Evolutionary conservation across 192 early-diverging fungal genomes (phyloP), one percentile per base, ranked within the genome.

Genomic region (Umbelopsis isabellina): DNA sequence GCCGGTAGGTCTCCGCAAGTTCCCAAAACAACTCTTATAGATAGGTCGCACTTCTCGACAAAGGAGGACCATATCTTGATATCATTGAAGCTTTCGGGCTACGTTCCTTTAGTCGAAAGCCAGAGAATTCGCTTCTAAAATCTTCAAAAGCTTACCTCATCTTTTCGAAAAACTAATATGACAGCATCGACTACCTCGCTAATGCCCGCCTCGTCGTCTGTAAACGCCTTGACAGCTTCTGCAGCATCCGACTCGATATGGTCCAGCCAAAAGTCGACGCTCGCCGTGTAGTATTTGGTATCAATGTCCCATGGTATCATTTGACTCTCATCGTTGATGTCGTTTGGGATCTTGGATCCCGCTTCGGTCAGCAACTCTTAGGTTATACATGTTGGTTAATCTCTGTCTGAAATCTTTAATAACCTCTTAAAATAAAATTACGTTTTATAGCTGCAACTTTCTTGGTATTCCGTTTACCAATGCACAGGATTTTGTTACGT

Each of bases 241-340:
- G 72, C 67, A 27, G 35, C 61, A 23, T 75, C 67, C 5, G 71
- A 76, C 23, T 69, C 22, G 1, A 72, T 58, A 27, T 45, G 48
- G 66, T 91, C 89, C 23, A 90, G 65, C 89, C 89, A 89, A 78
- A 90, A 84, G 45, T 80, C 83, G 5, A 91, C 80, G 8, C 84
- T 51, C 13, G 89, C 89, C 4, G 79, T 82, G 70, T 91, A 92
- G 75, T 92, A 92, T 58, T 90, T 90, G 33, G 85, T 92, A 21
- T 84, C 73, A 37, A 92, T 81, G 1, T 64, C 81, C 78, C 82
- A 86, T 23, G 87, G 87, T 49, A 85, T 77, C 67, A 52, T 49
- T 49, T 70, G 33, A 41, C 46, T 55, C 30, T 65, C 46, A 44
- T 75, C 67, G 16, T 65, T 48, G 12, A 47, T 15, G 25, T 35